Evolutionary conservation across 2,329 filamentous ascomycete genomes (phyloP), one percentile per base, ranked within the genome.

Genomic region (Aspergillus neotritici): DNA sequence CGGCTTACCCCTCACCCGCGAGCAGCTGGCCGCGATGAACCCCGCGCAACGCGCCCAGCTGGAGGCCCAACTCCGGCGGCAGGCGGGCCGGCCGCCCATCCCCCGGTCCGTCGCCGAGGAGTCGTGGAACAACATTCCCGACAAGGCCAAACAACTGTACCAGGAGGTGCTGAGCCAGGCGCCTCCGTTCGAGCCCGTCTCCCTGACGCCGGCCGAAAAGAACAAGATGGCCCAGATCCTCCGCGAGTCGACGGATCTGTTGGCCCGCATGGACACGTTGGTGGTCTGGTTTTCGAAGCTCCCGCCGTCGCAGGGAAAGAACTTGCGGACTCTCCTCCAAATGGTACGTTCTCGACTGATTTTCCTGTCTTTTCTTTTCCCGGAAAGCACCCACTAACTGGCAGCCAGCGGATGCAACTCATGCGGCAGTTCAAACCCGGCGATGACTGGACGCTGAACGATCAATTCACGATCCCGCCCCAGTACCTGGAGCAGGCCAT

Each of bases 401-500:
- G 34, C 21, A 43, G 47, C 21, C 49, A 71, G 63, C 68, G 70
- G 30, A 57, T 70, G 31, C 63, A 70, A 50, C 57, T 74, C 38
- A 66, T 72, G 61, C 64, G 65, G 34, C 72, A 74, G 47, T 73
- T 69, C 52, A 70, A 68, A 43, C 46, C 55, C 16, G 57, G 60
- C 4, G 56, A 56, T 14, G 69, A 71, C 30, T 70, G 68, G 61
- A 57, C 58, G 4, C 57, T 69, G 16, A 66, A 66, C 34, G 72
- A 74, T 13, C 56, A 71, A 30, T 66, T 73, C 46, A 73, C 68
- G 4, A 64, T 75, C 17, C 50, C 61, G 4, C 60, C 64, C 2
- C 65, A 71, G 5, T 65, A 66, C 29, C 49, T 72, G 14, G 60
- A 61, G 21, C 51, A 54, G 7, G 58, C 63, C 15, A 61, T 71